Base-by-base conservation (phyloP, 2,329 filamentous ascomycete species). In the Phyllosticta citribraziliensis region DNA sequence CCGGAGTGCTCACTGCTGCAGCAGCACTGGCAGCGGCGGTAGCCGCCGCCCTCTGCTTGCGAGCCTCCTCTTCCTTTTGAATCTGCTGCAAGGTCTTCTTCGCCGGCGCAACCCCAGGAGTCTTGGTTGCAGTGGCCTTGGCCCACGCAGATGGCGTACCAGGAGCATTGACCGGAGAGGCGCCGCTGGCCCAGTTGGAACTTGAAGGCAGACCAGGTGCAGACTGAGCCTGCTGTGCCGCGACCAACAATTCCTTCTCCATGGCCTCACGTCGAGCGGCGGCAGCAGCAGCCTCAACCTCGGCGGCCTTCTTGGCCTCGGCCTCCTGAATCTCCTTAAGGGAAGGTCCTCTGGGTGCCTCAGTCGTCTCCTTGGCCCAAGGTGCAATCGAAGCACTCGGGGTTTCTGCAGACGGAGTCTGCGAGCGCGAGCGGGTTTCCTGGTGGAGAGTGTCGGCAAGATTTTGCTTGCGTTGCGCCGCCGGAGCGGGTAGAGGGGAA, bases 21-120 rank as follows among this genome's bases (percentile, higher is more conserved):
- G 76, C 75, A 11, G 79, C 73, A 24, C 73, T 72, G 4, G 76
- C 75, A 50, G 76, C 76, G 8, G 79, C 79, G 35, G 78, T 78
- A 8, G 79, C 79, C 40, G 78, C 79, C 52, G 85, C 83, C 72
- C 88, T 90, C 68, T 88, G 86, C 81, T 99, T 99, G 65, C 89
- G 87, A 19, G 83, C 82, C 71, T 97, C 94, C 70, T 99, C 94
- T 76, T 99, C 94, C 65, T 92, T 92, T 73, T 97, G 94, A 63
- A 99, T 97, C 67, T 97, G 93, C 24, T 91, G 90, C 53, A 97
- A 80, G 0, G 91, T 96, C 82, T 97, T 97, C 80, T 95, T 94
- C 72, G 68, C 76, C 65, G 70, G 72, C 9, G 74, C 72, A 50
- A 74, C 72, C 52, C 74, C 70, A 24, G 70, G 67, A 47, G 79